phyloP scores from a whole-genome alignment of 805 yeast genomes.

The Hanseniaspora pseudoguilliermondii region DNA sequence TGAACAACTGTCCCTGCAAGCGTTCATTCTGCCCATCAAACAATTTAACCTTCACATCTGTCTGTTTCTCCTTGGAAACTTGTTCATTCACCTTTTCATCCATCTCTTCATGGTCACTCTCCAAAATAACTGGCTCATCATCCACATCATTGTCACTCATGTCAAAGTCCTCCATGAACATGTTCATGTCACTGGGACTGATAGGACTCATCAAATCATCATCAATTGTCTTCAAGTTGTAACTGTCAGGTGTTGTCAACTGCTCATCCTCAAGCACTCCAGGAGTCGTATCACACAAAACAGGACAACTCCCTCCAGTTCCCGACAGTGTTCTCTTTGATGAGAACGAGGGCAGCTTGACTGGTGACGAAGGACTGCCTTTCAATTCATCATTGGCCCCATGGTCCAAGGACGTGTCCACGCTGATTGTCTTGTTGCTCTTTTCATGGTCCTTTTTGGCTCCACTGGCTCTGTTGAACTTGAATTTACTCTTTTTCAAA shows the following conservation, averaged over 20 bases:
- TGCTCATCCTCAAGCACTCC: not conserved
- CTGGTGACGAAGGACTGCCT: slow-evolving; percentile 9
- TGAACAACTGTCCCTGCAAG: not conserved
- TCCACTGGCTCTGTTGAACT: not conserved
- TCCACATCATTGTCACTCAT: slow-evolving; percentile 7
- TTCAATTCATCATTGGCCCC: not conserved
- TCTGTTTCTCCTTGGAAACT: not conserved
- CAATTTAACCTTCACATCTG: not conserved
- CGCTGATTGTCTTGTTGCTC: not conserved
- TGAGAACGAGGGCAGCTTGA: not conserved
- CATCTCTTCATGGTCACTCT: not conserved
- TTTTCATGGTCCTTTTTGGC: not conserved
- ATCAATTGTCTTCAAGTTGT: not conserved
- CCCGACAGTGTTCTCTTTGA: slow-evolving; percentile 9
- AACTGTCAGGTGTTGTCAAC: not conserved
- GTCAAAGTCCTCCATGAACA: slow-evolving; percentile 12
- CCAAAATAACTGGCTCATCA: not conserved
- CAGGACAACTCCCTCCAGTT: not conserved
- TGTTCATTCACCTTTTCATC: not conserved
- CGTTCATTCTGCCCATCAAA: not conserved
- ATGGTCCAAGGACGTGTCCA: not conserved
- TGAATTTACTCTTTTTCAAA: slow-evolving; percentile 4
- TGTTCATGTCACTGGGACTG: slow-evolving; percentile 5
- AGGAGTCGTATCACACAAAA: not conserved
- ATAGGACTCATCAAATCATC: slow-evolving; percentile 1